These are phyloP conservation scores for Cyclocybe aegerita DNA, from an alignment of 768 basidiomycete genomes.

Conservation along the genomic window DNA sequence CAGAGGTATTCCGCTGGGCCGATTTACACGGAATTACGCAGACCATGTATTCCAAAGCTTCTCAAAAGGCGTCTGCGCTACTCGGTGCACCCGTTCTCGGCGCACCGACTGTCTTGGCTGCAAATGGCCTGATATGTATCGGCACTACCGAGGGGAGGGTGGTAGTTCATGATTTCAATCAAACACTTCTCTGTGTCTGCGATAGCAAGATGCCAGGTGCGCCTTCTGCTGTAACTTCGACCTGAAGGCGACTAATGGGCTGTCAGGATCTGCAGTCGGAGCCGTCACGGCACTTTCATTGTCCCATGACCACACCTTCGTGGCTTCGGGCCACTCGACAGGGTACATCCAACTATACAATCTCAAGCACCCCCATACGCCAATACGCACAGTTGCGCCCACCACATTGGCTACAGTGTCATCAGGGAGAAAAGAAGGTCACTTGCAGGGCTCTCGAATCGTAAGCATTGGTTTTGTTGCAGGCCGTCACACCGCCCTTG, in stretches of 20 bases:
- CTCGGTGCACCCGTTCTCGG: constrained; percentile 61
- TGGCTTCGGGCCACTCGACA: constrained; percentile 83
- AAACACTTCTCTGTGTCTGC: constrained; percentile 77
- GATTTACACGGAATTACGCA: constrained; percentile 57
- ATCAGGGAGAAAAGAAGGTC: constrained; percentile 84
- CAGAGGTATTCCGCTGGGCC: constrained; percentile 79
- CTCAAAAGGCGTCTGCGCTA: constrained; percentile 61
- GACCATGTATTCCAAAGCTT: constrained; percentile 51
- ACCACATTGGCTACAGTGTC: constrained; percentile 65
- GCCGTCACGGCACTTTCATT: constrained; percentile 87
- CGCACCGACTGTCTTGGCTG: constrained; percentile 76
- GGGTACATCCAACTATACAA: constrained; percentile 90
- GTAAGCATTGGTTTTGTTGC: constrained; percentile 85
- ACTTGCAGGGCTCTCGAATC: constrained; percentile 78
- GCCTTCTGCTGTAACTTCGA: constrained; percentile 7
- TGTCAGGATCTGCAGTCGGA: constrained; percentile 59
- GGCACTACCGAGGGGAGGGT: constrained; percentile 81
- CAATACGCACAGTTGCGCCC: constrained; percentile 70
- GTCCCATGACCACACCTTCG: constrained; percentile 91
- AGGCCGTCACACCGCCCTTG: constrained; percentile 87
- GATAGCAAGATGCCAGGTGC: constrained; percentile 68
- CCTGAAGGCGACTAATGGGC: constrained; percentile 15
- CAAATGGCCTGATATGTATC: constrained; percentile 86
- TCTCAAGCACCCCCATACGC: constrained; percentile 63
- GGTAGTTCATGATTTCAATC: constrained; percentile 88